Conservation (phyloP, 2,329 filamentous ascomycete species). For the Fusarium cyanostomum region DNA sequence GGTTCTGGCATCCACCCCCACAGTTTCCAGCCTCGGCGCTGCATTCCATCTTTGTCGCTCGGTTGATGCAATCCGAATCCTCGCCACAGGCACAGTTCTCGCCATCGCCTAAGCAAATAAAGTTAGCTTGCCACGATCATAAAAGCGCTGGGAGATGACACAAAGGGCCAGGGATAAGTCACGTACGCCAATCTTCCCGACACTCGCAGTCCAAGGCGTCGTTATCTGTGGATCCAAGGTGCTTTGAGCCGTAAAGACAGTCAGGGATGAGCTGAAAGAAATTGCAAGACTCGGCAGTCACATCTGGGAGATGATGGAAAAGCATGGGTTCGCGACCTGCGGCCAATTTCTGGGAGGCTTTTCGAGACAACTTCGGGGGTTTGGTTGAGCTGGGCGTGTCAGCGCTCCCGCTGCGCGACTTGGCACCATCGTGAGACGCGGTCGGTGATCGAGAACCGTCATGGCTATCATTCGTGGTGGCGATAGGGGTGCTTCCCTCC, state of each 20-base stretch:
- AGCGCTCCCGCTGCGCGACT: slow-evolving; percentile 58
- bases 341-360: slow-evolving; percentile 73
- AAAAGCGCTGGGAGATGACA: not conserved
- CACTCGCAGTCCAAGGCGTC: slow-evolving; percentile 95
- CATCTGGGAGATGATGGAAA: slow-evolving; percentile 80
- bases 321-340: slow-evolving; percentile 70
- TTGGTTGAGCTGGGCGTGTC: slow-evolving; percentile 62
- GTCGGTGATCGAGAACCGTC: slow-evolving; percentile 50
- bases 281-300: slow-evolving; percentile 76
- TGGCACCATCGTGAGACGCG: slow-evolving; percentile 56
- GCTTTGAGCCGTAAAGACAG: slow-evolving; percentile 91
- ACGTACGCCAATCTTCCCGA: slow-evolving; percentile 92
- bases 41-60: slow-evolving; percentile 98
- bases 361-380: slow-evolving; percentile 77
- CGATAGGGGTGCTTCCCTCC: slow-evolving; percentile 52
- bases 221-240: slow-evolving; percentile 90
- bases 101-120: slow-evolving; percentile 59
- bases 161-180: not conserved
- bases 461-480: slow-evolving; percentile 46
- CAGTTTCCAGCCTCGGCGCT: slow-evolving; percentile 81
- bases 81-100: slow-evolving; percentile 90
- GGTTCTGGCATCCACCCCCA: slow-evolving; percentile 88
- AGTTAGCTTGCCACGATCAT: slow-evolving; percentile 18
- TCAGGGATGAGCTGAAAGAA: slow-evolving; percentile 84
- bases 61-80: slow-evolving; percentile 98